Conservation (phyloP, 768 basidiomycete species). For the Leccinum subgranulosum region DNA sequence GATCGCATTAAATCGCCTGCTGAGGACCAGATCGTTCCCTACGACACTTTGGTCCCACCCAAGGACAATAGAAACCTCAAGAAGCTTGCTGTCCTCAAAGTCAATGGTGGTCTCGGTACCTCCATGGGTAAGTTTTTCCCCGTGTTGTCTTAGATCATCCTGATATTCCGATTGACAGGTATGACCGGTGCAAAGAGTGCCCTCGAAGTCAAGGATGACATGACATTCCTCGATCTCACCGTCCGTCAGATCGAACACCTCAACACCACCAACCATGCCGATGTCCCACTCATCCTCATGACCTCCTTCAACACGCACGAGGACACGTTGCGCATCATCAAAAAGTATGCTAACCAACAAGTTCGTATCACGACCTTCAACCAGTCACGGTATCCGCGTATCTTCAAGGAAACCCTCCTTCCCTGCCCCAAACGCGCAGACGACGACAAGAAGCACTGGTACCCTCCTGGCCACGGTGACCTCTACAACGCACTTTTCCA, state of each 20-base stretch:
- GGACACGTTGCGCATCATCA: slow-evolving; percentile 73
- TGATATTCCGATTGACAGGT: slow-evolving; percentile 27
- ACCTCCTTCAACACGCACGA: slow-evolving; percentile 82
- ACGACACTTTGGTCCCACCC: slow-evolving; percentile 47
- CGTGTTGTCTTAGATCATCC: not conserved
- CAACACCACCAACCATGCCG: slow-evolving; percentile 56
- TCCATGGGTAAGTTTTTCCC: slow-evolving; percentile 46
- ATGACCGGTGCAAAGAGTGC: slow-evolving; percentile 67
- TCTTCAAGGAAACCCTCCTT: slow-evolving; percentile 64
- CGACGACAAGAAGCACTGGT: slow-evolving; percentile 70
- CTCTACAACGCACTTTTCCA: slow-evolving; percentile 68
- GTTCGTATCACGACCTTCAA: slow-evolving; percentile 69
- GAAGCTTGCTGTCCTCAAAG: slow-evolving; percentile 75
- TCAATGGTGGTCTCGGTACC: slow-evolving; percentile 73
- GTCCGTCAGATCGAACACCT: slow-evolving; percentile 69
- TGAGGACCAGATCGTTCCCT: slow-evolving; percentile 60
- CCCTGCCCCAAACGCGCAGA: slow-evolving; percentile 56
- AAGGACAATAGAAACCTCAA: slow-evolving; percentile 48
- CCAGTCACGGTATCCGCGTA: slow-evolving; percentile 73
- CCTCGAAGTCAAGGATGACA: slow-evolving; percentile 71
- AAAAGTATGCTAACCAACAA: slow-evolving; percentile 79
- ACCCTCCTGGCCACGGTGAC: slow-evolving; percentile 77
- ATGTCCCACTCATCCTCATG: slow-evolving; percentile 80
- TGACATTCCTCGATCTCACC: slow-evolving; percentile 66
- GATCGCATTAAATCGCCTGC: slow-evolving; percentile 59